Conservation (phyloP, 2,329 filamentous ascomycete species). For the Scedosporium aurantiacum region DNA sequence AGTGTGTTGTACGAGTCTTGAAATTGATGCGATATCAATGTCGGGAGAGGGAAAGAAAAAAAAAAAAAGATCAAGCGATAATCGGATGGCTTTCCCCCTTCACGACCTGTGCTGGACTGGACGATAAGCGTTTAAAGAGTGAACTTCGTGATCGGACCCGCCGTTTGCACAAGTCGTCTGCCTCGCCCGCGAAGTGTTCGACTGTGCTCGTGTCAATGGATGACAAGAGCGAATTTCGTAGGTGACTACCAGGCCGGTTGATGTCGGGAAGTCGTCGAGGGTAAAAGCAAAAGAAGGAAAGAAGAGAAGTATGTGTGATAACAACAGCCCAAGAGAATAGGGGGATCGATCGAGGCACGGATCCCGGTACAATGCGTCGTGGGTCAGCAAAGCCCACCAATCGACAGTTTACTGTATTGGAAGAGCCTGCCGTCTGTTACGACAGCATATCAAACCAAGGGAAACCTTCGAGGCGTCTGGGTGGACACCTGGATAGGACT, state of each 20-base stretch:
- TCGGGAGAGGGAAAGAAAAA: not conserved
- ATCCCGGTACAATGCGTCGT: not conserved
- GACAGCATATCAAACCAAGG: not conserved
- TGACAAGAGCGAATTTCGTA: constrained; percentile 6
- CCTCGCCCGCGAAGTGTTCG: constrained; percentile 39
- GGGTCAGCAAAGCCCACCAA: not conserved
- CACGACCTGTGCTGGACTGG: not conserved
- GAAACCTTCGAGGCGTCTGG: not conserved
- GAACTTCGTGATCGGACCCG: constrained; percentile 20
- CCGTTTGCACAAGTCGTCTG: constrained; percentile 32
- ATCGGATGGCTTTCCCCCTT: not conserved
- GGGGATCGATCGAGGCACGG: not conserved
- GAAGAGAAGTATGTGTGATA: not conserved
- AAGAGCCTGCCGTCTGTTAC: not conserved
- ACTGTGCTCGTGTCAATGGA: constrained; percentile 21
- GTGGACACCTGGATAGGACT: not conserved
- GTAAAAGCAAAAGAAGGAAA: not conserved
- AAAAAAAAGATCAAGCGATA: not conserved
- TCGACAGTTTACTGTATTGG: not conserved
- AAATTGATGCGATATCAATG: not conserved
- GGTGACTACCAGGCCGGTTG: not conserved
- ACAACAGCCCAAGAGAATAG: not conserved
- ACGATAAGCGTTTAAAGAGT: constrained; percentile 5
- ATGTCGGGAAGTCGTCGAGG: not conserved
- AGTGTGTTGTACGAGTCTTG: not conserved